Conservation (phyloP, 129 eudicot genomes). For the Lactuca sativa region DNA sequence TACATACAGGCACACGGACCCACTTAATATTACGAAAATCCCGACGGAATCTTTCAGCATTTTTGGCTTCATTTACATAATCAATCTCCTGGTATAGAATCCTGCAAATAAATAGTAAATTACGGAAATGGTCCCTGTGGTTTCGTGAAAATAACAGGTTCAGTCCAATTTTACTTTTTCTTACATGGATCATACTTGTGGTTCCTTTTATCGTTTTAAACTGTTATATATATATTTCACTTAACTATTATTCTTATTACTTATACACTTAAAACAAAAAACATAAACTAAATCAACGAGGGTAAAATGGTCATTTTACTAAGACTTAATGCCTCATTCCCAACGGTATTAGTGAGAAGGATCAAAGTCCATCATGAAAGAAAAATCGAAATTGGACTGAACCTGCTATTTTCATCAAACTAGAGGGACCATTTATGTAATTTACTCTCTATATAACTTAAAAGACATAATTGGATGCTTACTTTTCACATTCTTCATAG, state of each 20-base stretch:
- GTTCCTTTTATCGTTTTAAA: too few relatives aligned
- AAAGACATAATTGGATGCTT: slow-evolving; percentile 30
- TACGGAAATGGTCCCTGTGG: neutral
- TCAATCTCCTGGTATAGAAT: slow-evolving; percentile 96
- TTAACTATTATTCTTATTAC: neutral
- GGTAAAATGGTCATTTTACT: neutral
- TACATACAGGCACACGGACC: slow-evolving; percentile 99
- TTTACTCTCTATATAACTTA: too few relatives aligned
- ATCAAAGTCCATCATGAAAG: neutral
- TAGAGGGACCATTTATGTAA: neutral
- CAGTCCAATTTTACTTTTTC: neutral
- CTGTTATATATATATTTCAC: neutral
- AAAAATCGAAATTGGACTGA: neutral
- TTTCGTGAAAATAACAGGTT: neutral
- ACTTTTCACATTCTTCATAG: slow-evolving; percentile 94
- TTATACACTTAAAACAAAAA: too few relatives aligned
- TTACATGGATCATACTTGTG: neutral
- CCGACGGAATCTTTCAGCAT: slow-evolving; percentile 97
- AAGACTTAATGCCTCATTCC: neutral
- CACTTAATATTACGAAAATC: slow-evolving; percentile 97
- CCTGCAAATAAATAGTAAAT: slow-evolving; percentile 40
- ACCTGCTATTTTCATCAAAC: neutral
- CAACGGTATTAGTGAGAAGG: neutral
- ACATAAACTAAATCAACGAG: neutral
- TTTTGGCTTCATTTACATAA: slow-evolving; percentile 94